Evolutionary conservation across 2,329 filamentous ascomycete genomes (phyloP), one percentile per base, ranked within the genome.

Genomic region (Colletotrichum melonis): DNA sequence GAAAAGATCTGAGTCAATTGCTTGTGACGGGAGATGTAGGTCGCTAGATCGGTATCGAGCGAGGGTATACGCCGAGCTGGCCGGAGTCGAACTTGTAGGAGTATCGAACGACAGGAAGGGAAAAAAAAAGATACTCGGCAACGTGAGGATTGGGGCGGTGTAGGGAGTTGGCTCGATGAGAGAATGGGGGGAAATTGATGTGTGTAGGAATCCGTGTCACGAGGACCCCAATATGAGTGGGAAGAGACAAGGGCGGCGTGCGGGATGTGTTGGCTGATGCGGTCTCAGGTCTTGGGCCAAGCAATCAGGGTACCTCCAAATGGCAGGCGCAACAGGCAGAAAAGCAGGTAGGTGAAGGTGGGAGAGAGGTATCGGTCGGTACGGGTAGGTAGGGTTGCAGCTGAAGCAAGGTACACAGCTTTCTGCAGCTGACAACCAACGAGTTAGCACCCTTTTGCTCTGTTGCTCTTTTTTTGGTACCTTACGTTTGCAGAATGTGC

Each of bases 121-220:
- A 26, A 32, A 32, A 35, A 35, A 66, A 66, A 32, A 57, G 32
- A 46, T 42, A 38, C 28, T 30, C 49, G 46, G 46, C 60, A 57
- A 42, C 55, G 67, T 71, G 5, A 59, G 46, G 19, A 35, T 65
- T 46, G 67, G 49, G 67, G 59, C 59, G 30, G 70, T 56, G 68
- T 71, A 35, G 42, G 42, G 42, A 49, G 55, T 38, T 56, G 42
- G 32, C 24, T 56, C 28, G 56, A 60, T 59, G 60, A 73, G 60
- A 64, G 42, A 72, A 70, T 71, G 71, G 67, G 71, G 67, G 71
- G 67, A 73, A 35, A 73, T 73, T 73, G 46, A 49, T 30, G 38
- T 38, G 71, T 71, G 59, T 56, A 30, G 62, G 71, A 66, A 57
- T 22, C 12, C 1, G 67, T 65, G 71, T 73, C 71, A 73, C 71